Evolutionary conservation across 2,329 filamentous ascomycete genomes (phyloP), one percentile per base, ranked within the genome.

Genomic region (Colletotrichum noveboracense): DNA sequence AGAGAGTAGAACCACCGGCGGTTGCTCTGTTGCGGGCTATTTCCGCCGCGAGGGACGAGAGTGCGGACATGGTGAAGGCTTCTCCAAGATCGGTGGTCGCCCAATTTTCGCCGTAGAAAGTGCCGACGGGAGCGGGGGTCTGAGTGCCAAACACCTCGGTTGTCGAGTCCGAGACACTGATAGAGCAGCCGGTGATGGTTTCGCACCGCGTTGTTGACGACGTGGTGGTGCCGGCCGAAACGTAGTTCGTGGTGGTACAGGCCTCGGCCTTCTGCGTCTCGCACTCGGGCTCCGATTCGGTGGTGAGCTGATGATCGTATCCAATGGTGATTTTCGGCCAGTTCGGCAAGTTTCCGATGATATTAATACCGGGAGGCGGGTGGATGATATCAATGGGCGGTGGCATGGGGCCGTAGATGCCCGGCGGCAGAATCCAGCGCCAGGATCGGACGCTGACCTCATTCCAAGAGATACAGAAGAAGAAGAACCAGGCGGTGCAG

Each of bases 401-500:
- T 13, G 73, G 77, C 13, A 73, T 70, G 6, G 77, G 76, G 10
- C 72, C 61, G 58, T 77, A 78, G 26, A 78, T 77, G 26, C 77
- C 77, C 3, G 76, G 76, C 14, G 73, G 77, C 36, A 77, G 52
- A n/a, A 71, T 74, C 58, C 58, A 61, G 24, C 14, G 26, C 21
- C 55, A 58, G 21, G 55, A 58, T 9, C 21, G 74, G n/a, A 78
- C 66, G n/a, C 73, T 56, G 21, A 70, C 13, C 3, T 71, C 64
- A 48, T 56, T 73, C 67, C 77, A 78, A 14, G 67, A 74, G 55
- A 79, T 78, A 52, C 77, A 79, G 48, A 78, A 36, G 65, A 76
- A 77, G 69, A 78, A 79, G 66, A 79, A 79, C 78, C 78, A 77
- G 9, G 72, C 30, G 14, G 36, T 67, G 64, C 77, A 78, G 32